Evolutionary conservation across 163 green algal species (phyloP).

Genomic region (Scenedesmus sp.): DNA sequence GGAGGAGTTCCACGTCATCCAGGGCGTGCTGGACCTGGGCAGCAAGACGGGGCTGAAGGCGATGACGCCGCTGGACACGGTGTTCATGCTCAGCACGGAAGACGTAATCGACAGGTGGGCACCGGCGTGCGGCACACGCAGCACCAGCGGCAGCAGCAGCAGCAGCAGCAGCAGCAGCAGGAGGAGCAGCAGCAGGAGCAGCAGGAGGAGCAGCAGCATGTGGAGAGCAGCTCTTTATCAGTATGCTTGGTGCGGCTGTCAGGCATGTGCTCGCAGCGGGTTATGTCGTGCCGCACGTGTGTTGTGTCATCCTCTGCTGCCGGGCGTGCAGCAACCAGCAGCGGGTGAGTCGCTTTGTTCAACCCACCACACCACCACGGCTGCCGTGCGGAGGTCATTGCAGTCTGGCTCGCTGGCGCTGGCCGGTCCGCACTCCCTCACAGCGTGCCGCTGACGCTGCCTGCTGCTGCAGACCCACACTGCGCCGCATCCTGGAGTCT

Average conservation of each 20-base stretch:
- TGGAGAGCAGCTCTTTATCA: no score
- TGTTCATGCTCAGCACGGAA: conserved; percentile 88
- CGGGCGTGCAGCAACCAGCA: no score
- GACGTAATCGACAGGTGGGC: conserved; percentile 42
- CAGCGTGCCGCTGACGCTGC: not conserved
- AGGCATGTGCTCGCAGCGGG: no score
- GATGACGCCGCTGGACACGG: conserved; percentile 88
- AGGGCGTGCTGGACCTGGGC: conserved; percentile 83
- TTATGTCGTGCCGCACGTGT: no score
- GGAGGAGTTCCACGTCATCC: conserved; percentile 82
- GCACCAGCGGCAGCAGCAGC: conserved; percentile 1
- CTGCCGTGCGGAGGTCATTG: no score
- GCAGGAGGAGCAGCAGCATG: no score
- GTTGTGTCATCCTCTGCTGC: no score
- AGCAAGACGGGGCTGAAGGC: conserved; percentile 73
- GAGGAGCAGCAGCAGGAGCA: not conserved
- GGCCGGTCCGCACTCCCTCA: not conserved
- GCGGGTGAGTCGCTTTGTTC: no score
- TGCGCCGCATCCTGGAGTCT: conserved; percentile 63
- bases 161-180: not conserved
- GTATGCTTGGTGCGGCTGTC: no score
- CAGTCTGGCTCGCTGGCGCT: no score
- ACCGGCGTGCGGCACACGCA: not conserved
- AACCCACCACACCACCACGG: no score
- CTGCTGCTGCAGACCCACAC: not conserved